These are phyloP conservation scores for Fusarium sp. DNA, from an alignment of 2,329 filamentous ascomycete genomes.

Conservation along the genomic window DNA sequence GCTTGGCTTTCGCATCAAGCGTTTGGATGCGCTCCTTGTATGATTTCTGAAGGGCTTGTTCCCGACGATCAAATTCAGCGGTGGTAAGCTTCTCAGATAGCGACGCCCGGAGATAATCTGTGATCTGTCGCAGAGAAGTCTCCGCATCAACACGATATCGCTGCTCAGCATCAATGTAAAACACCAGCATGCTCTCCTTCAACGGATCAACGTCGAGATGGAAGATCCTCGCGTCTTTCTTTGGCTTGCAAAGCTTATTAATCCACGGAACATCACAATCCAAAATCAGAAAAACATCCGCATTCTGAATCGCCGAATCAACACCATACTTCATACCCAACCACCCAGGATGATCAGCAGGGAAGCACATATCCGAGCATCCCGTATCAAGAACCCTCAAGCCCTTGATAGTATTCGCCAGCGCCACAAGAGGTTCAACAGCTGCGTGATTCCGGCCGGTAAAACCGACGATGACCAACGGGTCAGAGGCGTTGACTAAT, in stretches of 20 bases:
- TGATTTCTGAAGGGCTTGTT: background rate
- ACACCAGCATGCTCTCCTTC: slow-evolving; percentile 8
- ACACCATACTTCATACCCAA: slow-evolving; percentile 21
- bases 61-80: background rate
- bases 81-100: background rate
- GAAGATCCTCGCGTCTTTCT: background rate
- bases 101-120: background rate
- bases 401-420: background rate
- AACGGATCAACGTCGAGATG: slow-evolving; percentile 24
- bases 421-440: background rate
- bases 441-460: slow-evolving; percentile 3
- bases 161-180: slow-evolving; percentile 16
- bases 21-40: background rate
- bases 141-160: slow-evolving; percentile 15
- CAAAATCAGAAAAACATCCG: slow-evolving; percentile 14
- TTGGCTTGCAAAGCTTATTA: slow-evolving; percentile 2
- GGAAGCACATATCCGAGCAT: slow-evolving; percentile 25
- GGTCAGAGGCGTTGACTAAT: background rate
- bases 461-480: slow-evolving; percentile 21
- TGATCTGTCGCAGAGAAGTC: background rate
- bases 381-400: slow-evolving; percentile 21
- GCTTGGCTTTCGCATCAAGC: background rate
- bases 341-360: slow-evolving; percentile 19
- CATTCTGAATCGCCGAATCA: background rate
- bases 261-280: slow-evolving; percentile 32